Evolutionary conservation across 495 filamentous ascomycete genomes (phyloP).

Genomic region (Baudoinia panamericana): DNA sequence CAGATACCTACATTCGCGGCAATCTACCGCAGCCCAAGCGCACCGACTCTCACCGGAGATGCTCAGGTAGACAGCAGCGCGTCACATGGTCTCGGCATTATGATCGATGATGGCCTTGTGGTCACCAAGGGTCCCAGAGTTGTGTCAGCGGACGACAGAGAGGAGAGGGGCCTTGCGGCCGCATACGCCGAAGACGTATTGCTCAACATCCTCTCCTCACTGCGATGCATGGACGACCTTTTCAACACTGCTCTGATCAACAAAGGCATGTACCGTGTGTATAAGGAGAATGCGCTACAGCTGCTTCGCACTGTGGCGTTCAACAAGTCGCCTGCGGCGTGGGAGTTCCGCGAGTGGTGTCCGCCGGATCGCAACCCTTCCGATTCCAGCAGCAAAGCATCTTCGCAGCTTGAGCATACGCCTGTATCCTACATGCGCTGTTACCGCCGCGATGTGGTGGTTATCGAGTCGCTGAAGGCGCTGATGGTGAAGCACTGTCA

Average conservation of each 20-base stretch:
- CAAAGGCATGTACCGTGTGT: slow-evolving; percentile 46
- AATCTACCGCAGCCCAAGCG: no score
- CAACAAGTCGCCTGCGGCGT: slow-evolving; percentile 48
- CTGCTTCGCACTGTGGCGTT: slow-evolving; percentile 44
- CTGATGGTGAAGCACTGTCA: slow-evolving; percentile 47
- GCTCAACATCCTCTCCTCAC: slow-evolving; percentile 37
- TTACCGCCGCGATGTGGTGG: slow-evolving; percentile 45
- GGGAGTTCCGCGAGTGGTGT: slow-evolving; percentile 53
- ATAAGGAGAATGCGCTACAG: slow-evolving; percentile 45
- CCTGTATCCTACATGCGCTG: slow-evolving; percentile 42
- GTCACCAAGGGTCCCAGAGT: slow-evolving; percentile 8
- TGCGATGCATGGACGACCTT: slow-evolving; percentile 44
- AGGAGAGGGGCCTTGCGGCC: slow-evolving; percentile 6
- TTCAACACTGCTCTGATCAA: slow-evolving; percentile 44
- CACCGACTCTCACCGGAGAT: neutral
- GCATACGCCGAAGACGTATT: slow-evolving; percentile 39
- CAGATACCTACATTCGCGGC: no score
- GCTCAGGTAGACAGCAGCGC: no score
- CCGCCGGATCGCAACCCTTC: slow-evolving; percentile 38
- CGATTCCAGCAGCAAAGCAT: slow-evolving; percentile 36
- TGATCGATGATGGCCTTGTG: slow-evolving; percentile 15
- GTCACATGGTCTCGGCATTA: no score
- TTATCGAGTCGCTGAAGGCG: slow-evolving; percentile 45
- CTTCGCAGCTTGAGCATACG: slow-evolving; percentile 44
- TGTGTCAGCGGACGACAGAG: neutral